Conservation (phyloP, 192 early-diverging fungal species). For the Coemansia sp. region DNA sequence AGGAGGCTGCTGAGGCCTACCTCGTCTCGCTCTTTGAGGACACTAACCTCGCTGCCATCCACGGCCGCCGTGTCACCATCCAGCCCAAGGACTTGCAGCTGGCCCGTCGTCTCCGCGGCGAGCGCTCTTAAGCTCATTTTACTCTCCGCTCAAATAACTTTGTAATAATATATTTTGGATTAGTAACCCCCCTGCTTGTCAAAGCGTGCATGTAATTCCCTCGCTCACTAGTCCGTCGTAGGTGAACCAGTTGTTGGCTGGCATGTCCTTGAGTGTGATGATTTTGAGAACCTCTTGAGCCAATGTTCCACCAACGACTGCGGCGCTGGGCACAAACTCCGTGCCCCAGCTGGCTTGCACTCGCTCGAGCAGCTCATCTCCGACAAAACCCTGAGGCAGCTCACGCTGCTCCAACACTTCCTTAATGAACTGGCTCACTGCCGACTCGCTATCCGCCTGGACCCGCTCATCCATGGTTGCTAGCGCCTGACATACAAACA, state of each 20-base stretch:
- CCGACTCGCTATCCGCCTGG: neutral
- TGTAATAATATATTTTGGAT: conserved; percentile 7
- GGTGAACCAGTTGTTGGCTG: conserved; percentile 80
- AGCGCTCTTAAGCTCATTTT: conserved; percentile 67
- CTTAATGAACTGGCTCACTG: conserved; percentile 9
- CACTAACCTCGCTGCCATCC: conserved; percentile 99
- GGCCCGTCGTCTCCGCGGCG: conserved; percentile 92
- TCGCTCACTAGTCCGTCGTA: conserved; percentile 67
- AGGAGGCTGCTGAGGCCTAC: conserved; percentile 97
- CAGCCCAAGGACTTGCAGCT: conserved; percentile 99
- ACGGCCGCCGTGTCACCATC: conserved; percentile 99
- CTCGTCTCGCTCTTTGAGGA: conserved; percentile 91
- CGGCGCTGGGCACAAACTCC: conserved; percentile 79
- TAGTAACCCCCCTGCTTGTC: neutral
- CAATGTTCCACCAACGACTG: conserved; percentile 86
- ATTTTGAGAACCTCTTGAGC: conserved; percentile 91
- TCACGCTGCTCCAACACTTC: conserved; percentile 16
- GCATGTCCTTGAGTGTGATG: conserved; percentile 77
- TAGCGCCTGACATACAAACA: conserved; percentile 35
- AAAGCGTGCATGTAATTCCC: conserved; percentile 29
- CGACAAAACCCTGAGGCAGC: conserved; percentile 27
- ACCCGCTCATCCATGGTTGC: neutral
- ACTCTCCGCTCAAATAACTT: neutral
- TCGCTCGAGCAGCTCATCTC: conserved; percentile 21
- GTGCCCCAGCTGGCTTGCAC: conserved; percentile 45